Evolutionary conservation across 2,329 filamentous ascomycete species (phyloP), one percentile per base, ranked within the genome.

Genomic region (Aspergillus neotritici): DNA sequence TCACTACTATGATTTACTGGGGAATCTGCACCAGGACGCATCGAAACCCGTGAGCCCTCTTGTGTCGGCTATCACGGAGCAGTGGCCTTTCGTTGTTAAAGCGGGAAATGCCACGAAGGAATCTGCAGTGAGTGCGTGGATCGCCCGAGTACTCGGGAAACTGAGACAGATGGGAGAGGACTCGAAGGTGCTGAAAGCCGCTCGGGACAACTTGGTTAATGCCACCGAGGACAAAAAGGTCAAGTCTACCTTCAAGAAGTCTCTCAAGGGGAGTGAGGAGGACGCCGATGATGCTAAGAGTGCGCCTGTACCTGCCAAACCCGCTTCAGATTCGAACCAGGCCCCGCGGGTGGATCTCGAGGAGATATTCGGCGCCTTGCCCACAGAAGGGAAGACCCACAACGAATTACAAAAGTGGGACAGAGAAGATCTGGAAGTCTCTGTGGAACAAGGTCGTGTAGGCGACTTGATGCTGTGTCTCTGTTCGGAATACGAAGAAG

Each of bases 371-470:
- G 69, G 76, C 14, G 63, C 73, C 2, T 65, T 76, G 0, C 69
- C 77, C 5, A 49, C 63, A 1, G 65, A 71, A 52, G 64, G 65
- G n/a, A 64, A 61, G 32, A 64, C 67, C n/a, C 64, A 71, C 33
- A 57, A 64, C 39, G 69, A 60, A 29, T 65, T 83, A 11, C 69
- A 71, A 45, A 71, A 71, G 57, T 95, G 87, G 88, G 74, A 78
- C 33, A 77, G 80, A 49, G 91, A 94, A 59, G 83, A 87, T 28
- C 71, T 87, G 0, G 85, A 90, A 34, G 82, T 90, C 56, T 78
- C 88, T 1, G 72, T 94, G 7, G 87, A 93, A 55, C 86, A 93
- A 50, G 86, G 84, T 5, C 78, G 86, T 55, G 75, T 87, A 15
- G 74, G 77, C 11, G 76, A 80, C 2, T 70, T 97, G 25, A 74